A percentile compares a stretch with the other conserved stretches of the same genome.
These are phyloP conservation scores for Eutypa lata DNA, from an alignment of 2,329 filamentous ascomycete species.

Conservation along the genomic window DNA sequence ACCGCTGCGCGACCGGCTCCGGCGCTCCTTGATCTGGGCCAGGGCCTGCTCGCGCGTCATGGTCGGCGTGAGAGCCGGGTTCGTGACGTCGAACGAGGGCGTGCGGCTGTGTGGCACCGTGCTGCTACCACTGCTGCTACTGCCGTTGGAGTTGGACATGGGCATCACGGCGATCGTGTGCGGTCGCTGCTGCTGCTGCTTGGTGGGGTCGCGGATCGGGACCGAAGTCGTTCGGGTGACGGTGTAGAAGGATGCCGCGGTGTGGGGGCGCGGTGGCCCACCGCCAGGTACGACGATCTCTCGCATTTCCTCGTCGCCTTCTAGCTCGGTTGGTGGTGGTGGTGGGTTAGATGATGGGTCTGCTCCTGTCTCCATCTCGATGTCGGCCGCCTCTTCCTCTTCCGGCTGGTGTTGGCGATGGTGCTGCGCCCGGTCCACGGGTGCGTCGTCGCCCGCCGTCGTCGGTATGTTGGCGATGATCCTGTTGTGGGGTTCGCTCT, in stretches of 20 bases:
- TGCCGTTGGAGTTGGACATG: constrained; percentile 26
- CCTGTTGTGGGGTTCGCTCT: constrained; percentile 32
- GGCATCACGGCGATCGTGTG: constrained; percentile 19
- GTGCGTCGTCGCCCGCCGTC: constrained; percentile 24
- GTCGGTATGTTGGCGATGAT: constrained; percentile 37
- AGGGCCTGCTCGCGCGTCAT: constrained; percentile 73
- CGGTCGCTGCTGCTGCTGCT: constrained; percentile 20
- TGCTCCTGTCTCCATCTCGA: constrained; percentile 2
- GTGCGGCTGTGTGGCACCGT: constrained; percentile 9
- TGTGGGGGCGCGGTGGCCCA: constrained; percentile 43
- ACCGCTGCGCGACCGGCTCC: constrained; percentile 69
- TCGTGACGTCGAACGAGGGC: constrained; percentile 50
- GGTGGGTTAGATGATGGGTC: constrained; percentile 9
- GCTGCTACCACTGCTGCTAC: constrained; percentile 3
- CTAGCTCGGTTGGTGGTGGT: neutral
- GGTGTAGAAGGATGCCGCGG: constrained; percentile 44
- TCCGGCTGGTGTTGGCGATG: constrained; percentile 4
- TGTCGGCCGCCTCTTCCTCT: constrained; percentile 1
- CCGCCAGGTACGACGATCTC: neutral
- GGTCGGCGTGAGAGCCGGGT: constrained; percentile 60
- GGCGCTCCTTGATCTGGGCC: constrained; percentile 69
- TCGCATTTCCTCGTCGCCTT: constrained; percentile 1
- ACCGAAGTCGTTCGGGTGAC: constrained; percentile 51
- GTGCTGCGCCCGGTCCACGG: neutral
- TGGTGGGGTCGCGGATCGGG: constrained; percentile 46